Conservation (phyloP, 1,139 yeast species). For the Candida neerlandica region DNA sequence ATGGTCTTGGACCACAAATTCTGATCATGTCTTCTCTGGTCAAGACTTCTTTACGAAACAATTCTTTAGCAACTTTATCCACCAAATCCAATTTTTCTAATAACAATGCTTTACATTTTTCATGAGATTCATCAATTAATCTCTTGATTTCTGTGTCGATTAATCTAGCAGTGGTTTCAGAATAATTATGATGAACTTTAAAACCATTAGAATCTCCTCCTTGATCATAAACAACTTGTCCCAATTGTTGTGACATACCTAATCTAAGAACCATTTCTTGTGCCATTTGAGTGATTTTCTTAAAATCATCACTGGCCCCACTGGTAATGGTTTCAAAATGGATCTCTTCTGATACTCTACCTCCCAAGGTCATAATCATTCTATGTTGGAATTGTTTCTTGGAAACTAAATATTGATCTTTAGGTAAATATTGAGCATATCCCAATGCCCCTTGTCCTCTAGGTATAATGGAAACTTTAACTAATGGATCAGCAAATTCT, state of each 20-base stretch:
- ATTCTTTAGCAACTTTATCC: constrained; percentile 68
- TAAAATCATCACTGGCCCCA: constrained; percentile 82
- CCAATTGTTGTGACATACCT: constrained; percentile 75
- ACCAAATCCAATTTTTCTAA: constrained; percentile 63
- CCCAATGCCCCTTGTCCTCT: constrained; percentile 86
- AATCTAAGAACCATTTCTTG: constrained; percentile 74
- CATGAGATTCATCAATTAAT: constrained; percentile 55
- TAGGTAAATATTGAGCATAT: constrained; percentile 80
- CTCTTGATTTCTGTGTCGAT: constrained; percentile 70
- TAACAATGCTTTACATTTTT: constrained; percentile 56
- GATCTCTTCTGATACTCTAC: constrained; percentile 76
- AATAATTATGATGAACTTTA: constrained; percentile 68
- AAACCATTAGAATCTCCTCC: constrained; percentile 48
- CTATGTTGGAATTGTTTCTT: constrained; percentile 69
- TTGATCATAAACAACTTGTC: constrained; percentile 56
- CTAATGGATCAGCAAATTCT: constrained; percentile 72
- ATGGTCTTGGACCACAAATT: constrained; percentile 73
- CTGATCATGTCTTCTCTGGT: constrained; percentile 83
- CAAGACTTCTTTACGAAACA: constrained; percentile 67
- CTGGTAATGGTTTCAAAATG: constrained; percentile 78
- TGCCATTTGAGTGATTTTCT: constrained; percentile 77
- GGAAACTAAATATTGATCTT: constrained; percentile 68
- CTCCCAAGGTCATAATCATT: constrained; percentile 82
- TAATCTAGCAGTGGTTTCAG: constrained; percentile 66
- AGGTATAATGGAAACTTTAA: constrained; percentile 81